These are phyloP conservation scores for Elsinoe necatrix DNA, from an alignment of 2,329 filamentous ascomycete species.

Conservation along the genomic window DNA sequence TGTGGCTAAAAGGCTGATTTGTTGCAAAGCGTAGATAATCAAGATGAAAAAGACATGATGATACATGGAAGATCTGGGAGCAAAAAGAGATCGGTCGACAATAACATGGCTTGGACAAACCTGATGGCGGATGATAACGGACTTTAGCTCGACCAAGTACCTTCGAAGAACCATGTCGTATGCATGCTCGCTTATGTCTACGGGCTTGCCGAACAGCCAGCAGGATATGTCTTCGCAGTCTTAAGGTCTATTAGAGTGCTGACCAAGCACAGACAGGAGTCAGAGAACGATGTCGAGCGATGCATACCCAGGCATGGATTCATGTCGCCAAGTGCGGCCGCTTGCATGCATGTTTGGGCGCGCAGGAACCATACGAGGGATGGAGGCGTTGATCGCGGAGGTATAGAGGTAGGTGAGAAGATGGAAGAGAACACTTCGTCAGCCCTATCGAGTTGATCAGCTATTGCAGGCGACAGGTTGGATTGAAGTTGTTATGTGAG, in stretches of 20 bases:
- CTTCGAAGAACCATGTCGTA: background rate
- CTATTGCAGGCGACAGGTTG: background rate
- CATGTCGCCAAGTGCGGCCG: background rate
- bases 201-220: background rate
- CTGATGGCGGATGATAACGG: background rate
- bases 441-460: background rate
- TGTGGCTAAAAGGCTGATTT: background rate
- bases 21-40: background rate
- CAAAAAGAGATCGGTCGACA: background rate
- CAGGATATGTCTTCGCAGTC: background rate
- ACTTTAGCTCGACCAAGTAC: background rate
- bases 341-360: background rate
- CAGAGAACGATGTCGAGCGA: background rate
- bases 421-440: background rate
- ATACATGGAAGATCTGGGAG: background rate
- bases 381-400: background rate
- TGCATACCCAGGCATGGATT: background rate
- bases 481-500: constrained; percentile 1
- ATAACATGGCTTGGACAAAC: background rate
- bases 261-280: background rate
- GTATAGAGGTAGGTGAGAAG: background rate
- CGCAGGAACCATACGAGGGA: background rate
- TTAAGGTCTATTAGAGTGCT: background rate
- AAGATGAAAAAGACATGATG: background rate
- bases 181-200: background rate